Conservation (phyloP, 1,284 basidiomycete genomes). For the Salmacisia buchloeana region DNA sequence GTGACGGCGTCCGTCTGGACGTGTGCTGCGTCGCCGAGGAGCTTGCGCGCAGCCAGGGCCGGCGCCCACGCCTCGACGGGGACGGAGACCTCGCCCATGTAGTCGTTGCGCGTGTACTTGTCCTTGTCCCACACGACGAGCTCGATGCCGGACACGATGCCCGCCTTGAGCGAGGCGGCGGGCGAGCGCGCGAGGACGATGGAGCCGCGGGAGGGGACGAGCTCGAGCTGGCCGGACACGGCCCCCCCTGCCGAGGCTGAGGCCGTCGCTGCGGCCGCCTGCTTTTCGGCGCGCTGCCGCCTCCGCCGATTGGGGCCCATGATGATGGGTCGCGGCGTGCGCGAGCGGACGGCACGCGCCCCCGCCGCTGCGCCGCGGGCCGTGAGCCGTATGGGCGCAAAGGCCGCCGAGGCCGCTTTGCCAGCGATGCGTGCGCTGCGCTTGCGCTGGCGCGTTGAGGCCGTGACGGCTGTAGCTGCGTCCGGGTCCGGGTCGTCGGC, state of each 20-base stretch:
- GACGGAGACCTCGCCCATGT: conserved; percentile 79
- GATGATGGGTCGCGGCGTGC: conserved; percentile 32
- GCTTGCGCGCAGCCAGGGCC: neutral
- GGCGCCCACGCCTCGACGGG: conserved; percentile 71
- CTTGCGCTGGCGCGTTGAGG: neutral
- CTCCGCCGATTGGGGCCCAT: conserved; percentile 3
- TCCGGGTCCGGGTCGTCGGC: conserved; percentile 55
- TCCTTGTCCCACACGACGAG: conserved; percentile 92
- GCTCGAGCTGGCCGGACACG: neutral
- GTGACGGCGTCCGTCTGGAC: neutral
- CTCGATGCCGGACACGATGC: conserved; percentile 66
- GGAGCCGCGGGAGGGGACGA: conserved; percentile 20
- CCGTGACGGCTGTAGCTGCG: neutral
- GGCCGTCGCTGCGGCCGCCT: neutral
- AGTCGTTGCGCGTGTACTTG: conserved; percentile 66
- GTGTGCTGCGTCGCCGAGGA: neutral
- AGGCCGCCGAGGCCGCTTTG: conserved; percentile 1
- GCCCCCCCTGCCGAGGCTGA: neutral
- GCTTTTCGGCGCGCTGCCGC: neutral
- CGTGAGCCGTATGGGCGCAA: conserved; percentile 29
- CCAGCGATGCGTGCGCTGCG: neutral
- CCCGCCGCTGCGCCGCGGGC: conserved; percentile 25
- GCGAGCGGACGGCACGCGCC: conserved; percentile 28
- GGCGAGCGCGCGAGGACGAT: conserved; percentile 20
- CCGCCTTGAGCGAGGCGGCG: neutral